A percentile compares a stretch with the other conserved stretches of the same genome.
phyloP scores from a whole-genome alignment of 768 basidiomycete species.

The Mycena sanguinolenta region DNA sequence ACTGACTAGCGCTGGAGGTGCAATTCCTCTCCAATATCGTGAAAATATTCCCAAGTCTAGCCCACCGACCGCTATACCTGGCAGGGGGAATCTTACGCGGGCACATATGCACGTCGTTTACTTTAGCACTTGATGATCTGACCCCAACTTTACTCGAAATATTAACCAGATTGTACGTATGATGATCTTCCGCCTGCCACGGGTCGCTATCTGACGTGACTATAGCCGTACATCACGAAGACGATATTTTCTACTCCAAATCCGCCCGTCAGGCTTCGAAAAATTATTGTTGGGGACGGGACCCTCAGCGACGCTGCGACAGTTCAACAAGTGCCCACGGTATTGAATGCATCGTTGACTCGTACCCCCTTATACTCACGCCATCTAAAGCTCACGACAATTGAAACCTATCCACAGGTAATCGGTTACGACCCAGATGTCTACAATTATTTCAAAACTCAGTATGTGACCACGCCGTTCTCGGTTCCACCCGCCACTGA shows the following conservation, averaged over 20 bases:
- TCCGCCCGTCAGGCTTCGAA: conserved; percentile 77
- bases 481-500: background rate
- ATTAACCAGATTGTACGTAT: conserved; percentile 57
- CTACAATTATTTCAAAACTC: conserved; percentile 75
- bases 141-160: background rate
- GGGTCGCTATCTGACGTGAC: background rate
- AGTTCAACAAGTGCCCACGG: conserved; percentile 68
- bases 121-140: background rate
- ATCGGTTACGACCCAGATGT: conserved; percentile 79
- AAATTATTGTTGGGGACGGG: conserved; percentile 80
- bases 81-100: conserved; percentile 84
- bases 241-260: conserved; percentile 72
- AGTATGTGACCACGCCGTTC: conserved; percentile 55
- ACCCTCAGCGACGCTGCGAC: conserved; percentile 65
- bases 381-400: conserved; percentile 62
- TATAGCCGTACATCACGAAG: conserved; percentile 76
- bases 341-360: conserved; percentile 45
- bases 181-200: background rate
- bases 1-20: conserved; percentile 58
- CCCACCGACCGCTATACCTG: conserved; percentile 73
- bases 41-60: conserved; percentile 79
- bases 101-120: conserved; percentile 60
- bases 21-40: conserved; percentile 79
- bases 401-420: conserved; percentile 82
- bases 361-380: background rate